Base-by-base conservation (phyloP, 768 basidiomycete species). In the Dentipellis sp. region DNA sequence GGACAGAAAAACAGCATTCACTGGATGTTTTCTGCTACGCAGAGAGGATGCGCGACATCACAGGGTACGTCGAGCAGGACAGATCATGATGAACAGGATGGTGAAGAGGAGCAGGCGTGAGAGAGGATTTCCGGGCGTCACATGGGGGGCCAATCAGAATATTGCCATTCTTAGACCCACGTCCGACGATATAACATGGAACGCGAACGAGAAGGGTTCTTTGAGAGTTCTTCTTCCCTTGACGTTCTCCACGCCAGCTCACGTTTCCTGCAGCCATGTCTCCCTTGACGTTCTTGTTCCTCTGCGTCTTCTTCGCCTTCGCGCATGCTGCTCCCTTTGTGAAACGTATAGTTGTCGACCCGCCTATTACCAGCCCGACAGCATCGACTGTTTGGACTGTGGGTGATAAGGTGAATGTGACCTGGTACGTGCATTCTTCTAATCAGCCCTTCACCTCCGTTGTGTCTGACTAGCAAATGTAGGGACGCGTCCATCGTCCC, bases 341-440 rank as follows among this genome's bases (percentile, higher is more conserved):
- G 53, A 53, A 61, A 53, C 60, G 60, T 38, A 47, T 56, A 36
- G 58, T 56, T 14, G 34, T 61, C 10, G 17, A 4, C 48, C 79
- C 80, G 1, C 58, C 56, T 2, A 75, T 82, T 63, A 77, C 68
- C 22, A 57, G 55, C 10, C 81, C 79, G 29, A 54, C 50, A n/a
- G 50, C 50, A 3, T 57, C 57, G 6, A 56, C 59, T 4, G 35
- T 68, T 9, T 83, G 81, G 81, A 22, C 47, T 4, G 58, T 64
- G 36, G 73, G 75, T 22, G 62, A 63, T 10, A 48, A 14, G 1
- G 72, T 77, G 58, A 63, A 64, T 22, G 75, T 83, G 58, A 65
- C 64, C 40, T 83, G 82, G 82, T 61, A 42, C 50, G 21, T 52
- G 11, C 4, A 36, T 29, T 19, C 45, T 52, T 35, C 36, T 34